Evolutionary conservation across 768 basidiomycete species (phyloP).

Genomic region (Russula olivacea): DNA sequence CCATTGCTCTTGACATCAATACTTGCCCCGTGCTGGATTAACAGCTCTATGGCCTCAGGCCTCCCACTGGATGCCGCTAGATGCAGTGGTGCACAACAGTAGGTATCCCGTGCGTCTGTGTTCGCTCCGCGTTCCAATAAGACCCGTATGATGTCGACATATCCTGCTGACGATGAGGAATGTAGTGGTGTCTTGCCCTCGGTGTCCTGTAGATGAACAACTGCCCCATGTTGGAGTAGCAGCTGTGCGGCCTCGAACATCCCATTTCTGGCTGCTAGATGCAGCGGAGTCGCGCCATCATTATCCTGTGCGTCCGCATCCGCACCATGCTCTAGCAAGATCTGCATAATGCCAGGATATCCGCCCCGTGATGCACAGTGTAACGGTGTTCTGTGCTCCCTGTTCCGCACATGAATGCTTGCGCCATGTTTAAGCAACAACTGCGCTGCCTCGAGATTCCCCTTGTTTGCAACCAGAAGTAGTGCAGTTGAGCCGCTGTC

Average conservation of each 20-base stretch:
- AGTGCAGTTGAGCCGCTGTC: background rate
- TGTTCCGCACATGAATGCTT: background rate
- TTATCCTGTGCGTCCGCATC: background rate
- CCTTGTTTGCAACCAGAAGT: background rate
- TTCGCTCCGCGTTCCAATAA: background rate
- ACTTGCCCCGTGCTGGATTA: background rate
- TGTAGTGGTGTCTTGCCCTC: background rate
- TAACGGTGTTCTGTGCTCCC: background rate
- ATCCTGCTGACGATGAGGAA: background rate
- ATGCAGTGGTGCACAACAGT: background rate
- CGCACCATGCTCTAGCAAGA: background rate
- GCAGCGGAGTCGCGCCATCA: background rate
- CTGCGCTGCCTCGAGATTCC: background rate
- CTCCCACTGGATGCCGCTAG: background rate
- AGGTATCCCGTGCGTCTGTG: background rate
- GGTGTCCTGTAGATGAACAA: background rate
- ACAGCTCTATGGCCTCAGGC: background rate
- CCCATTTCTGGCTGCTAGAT: background rate
- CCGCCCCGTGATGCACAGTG: background rate
- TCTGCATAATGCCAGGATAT: too few species aligned
- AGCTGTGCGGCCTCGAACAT: too few species aligned
- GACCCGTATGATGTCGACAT: background rate
- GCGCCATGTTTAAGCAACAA: background rate
- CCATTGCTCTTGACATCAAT: background rate
- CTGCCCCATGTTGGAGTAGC: background rate